Evolutionary conservation across 805 yeast genomes (phyloP).

Genomic region (Starmerella davenportii): DNA sequence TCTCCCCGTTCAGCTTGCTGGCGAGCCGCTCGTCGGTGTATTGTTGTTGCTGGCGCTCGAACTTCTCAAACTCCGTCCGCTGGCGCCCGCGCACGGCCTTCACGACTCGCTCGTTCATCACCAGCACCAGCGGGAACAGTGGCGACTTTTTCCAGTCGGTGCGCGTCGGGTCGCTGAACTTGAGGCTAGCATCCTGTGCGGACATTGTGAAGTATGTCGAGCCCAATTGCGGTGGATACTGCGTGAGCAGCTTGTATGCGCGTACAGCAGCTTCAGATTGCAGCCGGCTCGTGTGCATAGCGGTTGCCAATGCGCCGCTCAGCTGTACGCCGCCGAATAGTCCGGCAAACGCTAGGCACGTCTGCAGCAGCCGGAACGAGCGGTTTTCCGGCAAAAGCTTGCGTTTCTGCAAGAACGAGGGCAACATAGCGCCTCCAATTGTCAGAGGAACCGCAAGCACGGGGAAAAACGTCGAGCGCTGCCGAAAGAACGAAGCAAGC

Average conservation of each 20-base stretch:
- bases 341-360: constrained; percentile 15
- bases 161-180: constrained; percentile 13
- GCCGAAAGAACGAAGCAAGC: constrained; percentile 12
- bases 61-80: neutral
- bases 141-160: constrained; percentile 16
- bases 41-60: constrained; percentile 1
- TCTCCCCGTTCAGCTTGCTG: constrained; percentile 5
- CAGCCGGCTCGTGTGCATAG: constrained; percentile 5
- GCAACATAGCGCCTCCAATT: constrained; percentile 10
- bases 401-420: constrained; percentile 10
- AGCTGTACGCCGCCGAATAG: constrained; percentile 14
- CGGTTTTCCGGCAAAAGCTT: constrained; percentile 6
- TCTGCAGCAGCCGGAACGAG: constrained; percentile 10
- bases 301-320: constrained; percentile 9
- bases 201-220: constrained; percentile 14
- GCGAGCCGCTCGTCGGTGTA: constrained; percentile 7
- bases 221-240: constrained; percentile 17
- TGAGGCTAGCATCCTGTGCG: constrained; percentile 10
- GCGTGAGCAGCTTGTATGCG: constrained; percentile 11
- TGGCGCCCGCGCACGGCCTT: neutral
- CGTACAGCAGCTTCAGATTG: constrained; percentile 2
- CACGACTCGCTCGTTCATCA: constrained; percentile 9
- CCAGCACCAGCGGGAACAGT: constrained; percentile 15
- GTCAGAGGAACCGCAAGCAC: constrained; percentile 14
- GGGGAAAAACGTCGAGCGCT: constrained; percentile 11